Evolutionary conservation across 2,329 filamentous ascomycete species (phyloP), one percentile per base, ranked within the genome.

Genomic region (Fusarium armeniacum): DNA sequence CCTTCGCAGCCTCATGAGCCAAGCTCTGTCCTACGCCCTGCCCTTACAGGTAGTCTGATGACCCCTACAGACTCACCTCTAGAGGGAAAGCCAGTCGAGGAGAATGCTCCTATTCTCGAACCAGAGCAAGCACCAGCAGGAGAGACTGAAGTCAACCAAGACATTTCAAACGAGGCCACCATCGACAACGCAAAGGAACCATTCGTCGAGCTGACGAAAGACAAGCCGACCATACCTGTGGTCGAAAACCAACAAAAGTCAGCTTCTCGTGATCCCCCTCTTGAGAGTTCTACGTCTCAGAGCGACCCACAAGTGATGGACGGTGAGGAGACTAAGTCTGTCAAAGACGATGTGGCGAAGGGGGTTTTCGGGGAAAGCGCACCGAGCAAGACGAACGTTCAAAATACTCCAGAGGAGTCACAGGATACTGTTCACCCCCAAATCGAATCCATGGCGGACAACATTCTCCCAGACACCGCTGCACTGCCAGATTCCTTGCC

Each of bases 261-360:
- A 12, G 15, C 26, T 32, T 43, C 16, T 15, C 26, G 41, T 49
- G 53, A 51, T 24, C 10, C 26, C 12, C 18, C 15, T 32, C 18
- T 33, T 32, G 44, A 53, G 33, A 12, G 38, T 13, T 15, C 28
- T 22, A 36, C 40, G 9, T 28, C 30, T 26, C 40, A 68, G 41
- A 57, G 41, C 16, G 49, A 68, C 18, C 50, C 51, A 32, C 61
- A 43, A 30, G 44, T 44, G 18, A 46, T 47, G 41, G 62, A 66
- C 15, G 49, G 67, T 26, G 56, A 55, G 62, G 33, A 45, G 32
- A 15, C 35, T 38, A 69, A 61, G 11, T 32, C 62, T 20, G 67
- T 67, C 6, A 73, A 76, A 46, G 69, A 73, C 69, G 79, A 75
- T 70, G 80, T 76, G 76, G 79, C 78, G 75, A 77, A 77, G 52